phyloP scores from a whole-genome alignment of 441 rosid species.

The Cnidoscolus chayamansa region DNA sequence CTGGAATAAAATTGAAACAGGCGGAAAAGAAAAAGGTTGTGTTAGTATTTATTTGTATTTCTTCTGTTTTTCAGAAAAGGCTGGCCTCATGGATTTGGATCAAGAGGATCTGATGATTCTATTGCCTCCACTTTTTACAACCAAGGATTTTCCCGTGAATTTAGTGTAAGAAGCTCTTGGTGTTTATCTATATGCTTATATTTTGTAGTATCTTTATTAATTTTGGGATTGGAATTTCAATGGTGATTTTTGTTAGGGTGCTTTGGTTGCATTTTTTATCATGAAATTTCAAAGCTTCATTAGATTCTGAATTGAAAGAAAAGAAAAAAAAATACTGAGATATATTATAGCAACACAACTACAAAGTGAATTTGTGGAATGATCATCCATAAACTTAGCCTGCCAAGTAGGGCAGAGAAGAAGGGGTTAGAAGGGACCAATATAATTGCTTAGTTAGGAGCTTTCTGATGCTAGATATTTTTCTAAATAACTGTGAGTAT shows the following conservation, averaged over 20 bases:
- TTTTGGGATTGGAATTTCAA: not conserved
- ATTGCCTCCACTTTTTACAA: conserved; percentile 76
- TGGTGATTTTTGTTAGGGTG: not conserved
- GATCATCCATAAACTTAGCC: not conserved
- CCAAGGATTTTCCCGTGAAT: conserved; percentile 72
- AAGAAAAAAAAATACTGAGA: not conserved
- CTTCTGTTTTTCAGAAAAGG: conserved; percentile 38
- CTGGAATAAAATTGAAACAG: not conserved
- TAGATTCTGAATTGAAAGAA: not conserved
- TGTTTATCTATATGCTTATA: not conserved
- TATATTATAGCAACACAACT: not conserved
- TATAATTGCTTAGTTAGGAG: not conserved
- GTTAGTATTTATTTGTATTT: conserved; percentile 4
- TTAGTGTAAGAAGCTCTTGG: conserved; percentile 53
- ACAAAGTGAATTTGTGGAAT: not conserved
- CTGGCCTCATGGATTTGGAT: conserved; percentile 61
- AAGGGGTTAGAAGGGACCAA: not conserved
- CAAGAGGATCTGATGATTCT: conserved; percentile 80
- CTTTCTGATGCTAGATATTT: conserved; percentile 17
- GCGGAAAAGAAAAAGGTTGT: not conserved
- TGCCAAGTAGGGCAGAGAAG: not conserved
- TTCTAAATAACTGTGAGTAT: conserved; percentile 10
- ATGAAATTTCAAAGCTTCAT: not conserved
- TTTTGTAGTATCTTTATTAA: not conserved
- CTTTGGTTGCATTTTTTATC: not conserved